Conservation (phyloP, 805 yeast genomes). For the Aciculoconidium aculeatum region DNA sequence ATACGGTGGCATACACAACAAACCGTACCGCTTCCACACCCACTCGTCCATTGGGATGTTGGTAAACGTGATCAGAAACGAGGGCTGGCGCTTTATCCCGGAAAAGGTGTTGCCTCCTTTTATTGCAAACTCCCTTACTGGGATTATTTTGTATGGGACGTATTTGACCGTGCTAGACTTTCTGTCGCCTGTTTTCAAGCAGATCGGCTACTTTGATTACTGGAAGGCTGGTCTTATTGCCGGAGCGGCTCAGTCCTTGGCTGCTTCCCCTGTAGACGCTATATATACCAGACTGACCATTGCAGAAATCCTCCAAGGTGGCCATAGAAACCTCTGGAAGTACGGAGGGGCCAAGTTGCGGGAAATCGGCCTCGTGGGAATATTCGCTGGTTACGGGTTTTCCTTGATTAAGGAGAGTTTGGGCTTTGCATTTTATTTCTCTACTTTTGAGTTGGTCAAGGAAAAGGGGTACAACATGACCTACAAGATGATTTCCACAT, state of each 20-base stretch:
- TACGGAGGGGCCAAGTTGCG: conserved; percentile 65
- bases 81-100: conserved; percentile 86
- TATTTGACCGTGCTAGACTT: conserved; percentile 53
- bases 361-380: conserved; percentile 76
- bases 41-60: conserved; percentile 79
- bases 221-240: conserved; percentile 81
- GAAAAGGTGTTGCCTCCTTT: conserved; percentile 83
- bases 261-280: conserved; percentile 93
- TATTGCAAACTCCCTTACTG: conserved; percentile 84
- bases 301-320: conserved; percentile 62
- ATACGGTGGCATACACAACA: conserved; percentile 37
- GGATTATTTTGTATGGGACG: conserved; percentile 77
- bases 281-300: conserved; percentile 76
- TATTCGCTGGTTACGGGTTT: conserved; percentile 84
- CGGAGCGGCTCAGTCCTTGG: conserved; percentile 81
- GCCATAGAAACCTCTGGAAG: conserved; percentile 67
- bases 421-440: conserved; percentile 83
- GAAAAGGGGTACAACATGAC: conserved; percentile 55
- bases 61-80: conserved; percentile 59
- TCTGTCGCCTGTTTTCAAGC: too few relatives aligned
- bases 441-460: conserved; percentile 73
- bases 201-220: conserved; percentile 44
- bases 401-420: conserved; percentile 70
- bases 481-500: conserved; percentile 38
- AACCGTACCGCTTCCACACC: conserved; percentile 53